Evolutionary conservation across 129 eudicot species (phyloP), one percentile per base, ranked within the genome.

Genomic region (Ambrosia artemisiifolia): DNA sequence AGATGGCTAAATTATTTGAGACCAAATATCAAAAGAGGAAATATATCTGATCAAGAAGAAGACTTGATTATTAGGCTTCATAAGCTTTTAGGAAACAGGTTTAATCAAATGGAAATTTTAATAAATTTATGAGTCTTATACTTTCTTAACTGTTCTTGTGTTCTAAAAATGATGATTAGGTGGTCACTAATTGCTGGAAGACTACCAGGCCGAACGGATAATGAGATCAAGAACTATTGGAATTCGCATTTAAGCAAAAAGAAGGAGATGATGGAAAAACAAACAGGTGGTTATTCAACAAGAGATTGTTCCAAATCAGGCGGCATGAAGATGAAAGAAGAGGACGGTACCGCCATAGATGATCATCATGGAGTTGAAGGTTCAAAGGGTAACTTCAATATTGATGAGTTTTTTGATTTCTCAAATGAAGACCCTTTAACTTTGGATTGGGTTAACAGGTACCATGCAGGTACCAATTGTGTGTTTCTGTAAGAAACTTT

Each of bases 21-120:
- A 69, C 84, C 84, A 12, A 80, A 80, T 65, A 80, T 80, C 77
- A 80, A 80, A 61, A 63, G 84, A 69, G 84, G 84, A 35, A 75
- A 80, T 20, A 80, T 80, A 62, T 81, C 84, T 54, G 84, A 81
- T 48, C 84, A 81, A 81, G 84, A 81, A 6, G 81, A 80, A 74
- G 84, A 81, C 19, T 70, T 81, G 73, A 81, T 81, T 56, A 72
- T 81, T 35, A 56, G 84, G 78, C 84, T 81, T 70, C 84, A 81
- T 70, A 81, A 75, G 75, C 84, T 81, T 69, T 62, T 81, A 63
- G 85, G 85, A 57, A 81, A 81, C 85, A 71, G 82, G 82, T 81
- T 71, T 36, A n/a, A 59, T 59, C 17, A 59, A 59, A 59, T 59
- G 17, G 7, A 4, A 59, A 6, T 30, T 4, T 38, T 38, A 38